Evolutionary conservation across 768 basidiomycete species (phyloP), one percentile per base, ranked within the genome.

Genomic region (Lactarius akahatsu): DNA sequence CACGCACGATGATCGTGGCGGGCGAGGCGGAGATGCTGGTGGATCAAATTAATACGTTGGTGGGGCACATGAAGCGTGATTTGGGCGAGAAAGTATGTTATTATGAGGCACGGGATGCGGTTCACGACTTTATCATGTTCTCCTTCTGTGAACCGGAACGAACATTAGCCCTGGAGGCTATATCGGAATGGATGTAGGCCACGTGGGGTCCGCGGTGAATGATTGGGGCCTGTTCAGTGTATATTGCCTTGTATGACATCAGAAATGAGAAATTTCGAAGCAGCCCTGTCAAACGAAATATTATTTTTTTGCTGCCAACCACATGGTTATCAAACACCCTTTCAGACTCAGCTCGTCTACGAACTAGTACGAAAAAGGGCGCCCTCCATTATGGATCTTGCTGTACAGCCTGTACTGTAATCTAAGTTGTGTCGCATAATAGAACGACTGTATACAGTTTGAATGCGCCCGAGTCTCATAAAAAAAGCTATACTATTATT

Each of bases 1-100:
- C 78, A 57, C 73, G 72, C 67, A 76, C 74, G n/a, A 73, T 73
- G 71, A 70, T 80, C 55, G 65, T 72, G 20, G 70, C 66, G 34
- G 76, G 76, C 26, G 75, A 70, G 52, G 73, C 73, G 54, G 75
- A 80, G 71, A 66, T 72, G 69, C 70, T 78, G 65, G 68, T 78
- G 67, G 78, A 80, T 72, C 76, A 76, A 73, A 78, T 77, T 65
- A 72, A 72, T 59, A 71, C 63, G 9, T 59, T 76, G 57, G 59
- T 62, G 54, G 67, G 71, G 52, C 61, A 66, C 61, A 76, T 75
- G 73, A 63, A 50, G 67, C 63, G 70, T 70, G 79, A 80, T 65
- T 68, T 80, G 70, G 77, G 75, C 52, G 65, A 71, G 64, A 69
- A 72, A 58, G 62, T 73, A 52, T 63, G 45, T 32, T 76, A 76